Evolutionary conservation across 805 yeast genomes (phyloP), one percentile per base, ranked within the genome.

Genomic region (Saturnispora kantuleensis): DNA sequence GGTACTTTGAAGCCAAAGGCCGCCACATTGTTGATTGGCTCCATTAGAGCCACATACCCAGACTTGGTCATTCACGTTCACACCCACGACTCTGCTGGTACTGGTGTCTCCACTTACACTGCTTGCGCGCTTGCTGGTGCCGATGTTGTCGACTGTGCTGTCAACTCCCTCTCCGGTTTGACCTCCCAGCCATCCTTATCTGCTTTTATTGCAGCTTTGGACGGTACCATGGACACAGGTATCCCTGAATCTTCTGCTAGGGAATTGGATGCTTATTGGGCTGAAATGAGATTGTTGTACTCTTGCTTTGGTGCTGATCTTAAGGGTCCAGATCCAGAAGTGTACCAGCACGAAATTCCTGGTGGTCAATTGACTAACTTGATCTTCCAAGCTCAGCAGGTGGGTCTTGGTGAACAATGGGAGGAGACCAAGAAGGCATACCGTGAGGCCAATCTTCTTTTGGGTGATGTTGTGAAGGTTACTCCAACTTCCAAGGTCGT

Each of bases 401-500:
- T 93, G 59, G 99, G 99, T 49, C 75, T 93, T 52, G 99, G 98
- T 55, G 83, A 84, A 56, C 88, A 85, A 71, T 93, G 99, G 99
- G 74, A 76, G 51, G 94, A 86, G 69, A 93, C 99, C 42, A 93
- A 93, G 76, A 82, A 77, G 63, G 93, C 96, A 26, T 93, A 93
- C 69, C 82, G 81, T 65, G 82, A 80, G 55, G 98, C 98, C 47
- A 93, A 93, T 70, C 67, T 74, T 57, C 73, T 93, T 51, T 74
- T 93, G 52, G 99, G 99, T 51, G 99, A 93, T 64, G 77, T 93
- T 62, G 97, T 93, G 58, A 93, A 93, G 72, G 99, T 93, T 44
- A 93, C 99, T 10, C 99, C 99, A 49, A 93, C 98, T 18, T 89
- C 97, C n/a, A 93, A 93, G 73, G 98, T 93, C 59, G 99, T 93